Evolutionary conservation across 306 rosid genomes (phyloP).

Genomic region (Cicer arietinum): DNA sequence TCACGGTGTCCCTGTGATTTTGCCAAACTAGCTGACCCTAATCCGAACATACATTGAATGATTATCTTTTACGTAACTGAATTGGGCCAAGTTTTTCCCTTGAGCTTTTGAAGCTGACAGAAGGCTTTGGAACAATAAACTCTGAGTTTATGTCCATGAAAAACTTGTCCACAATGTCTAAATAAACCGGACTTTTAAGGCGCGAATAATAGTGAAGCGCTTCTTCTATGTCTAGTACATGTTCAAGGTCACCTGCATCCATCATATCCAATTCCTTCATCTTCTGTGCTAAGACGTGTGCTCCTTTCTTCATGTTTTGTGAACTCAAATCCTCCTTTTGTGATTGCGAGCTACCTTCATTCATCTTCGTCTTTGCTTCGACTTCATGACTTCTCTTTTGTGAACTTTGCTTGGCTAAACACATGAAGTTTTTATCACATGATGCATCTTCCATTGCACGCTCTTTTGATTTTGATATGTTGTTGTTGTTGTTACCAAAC

Average conservation of each 20-base stretch:
- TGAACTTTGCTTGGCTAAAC: conserved; percentile 46
- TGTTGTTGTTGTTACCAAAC: conserved; percentile 37
- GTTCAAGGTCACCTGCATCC: conserved; percentile 75
- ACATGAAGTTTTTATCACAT: conserved; percentile 42
- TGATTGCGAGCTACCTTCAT: conserved; percentile 32
- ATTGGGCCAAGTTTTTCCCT: conserved; percentile 56
- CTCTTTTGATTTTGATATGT: conserved; percentile 43
- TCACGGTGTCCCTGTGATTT: no score
- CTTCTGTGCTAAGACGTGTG: conserved; percentile 61
- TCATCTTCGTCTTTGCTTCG: conserved; percentile 52
- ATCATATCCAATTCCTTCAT: conserved; percentile 84
- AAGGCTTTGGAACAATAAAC: conserved; percentile 54
- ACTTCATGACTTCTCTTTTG: conserved; percentile 50
- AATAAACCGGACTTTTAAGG: conserved; percentile 77
- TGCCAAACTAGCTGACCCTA: no score
- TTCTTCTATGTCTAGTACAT: conserved; percentile 89
- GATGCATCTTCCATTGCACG: conserved; percentile 50
- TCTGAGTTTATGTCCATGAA: conserved; percentile 76
- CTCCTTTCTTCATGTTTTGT: conserved; percentile 41
- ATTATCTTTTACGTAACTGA: conserved; percentile 55
- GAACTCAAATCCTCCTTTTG: conserved; percentile 48
- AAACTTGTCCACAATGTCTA: conserved; percentile 87
- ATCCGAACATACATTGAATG: not conserved
- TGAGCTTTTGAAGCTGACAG: conserved; percentile 52
- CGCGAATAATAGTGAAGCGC: conserved; percentile 93